Conservation (phyloP, 805 yeast species). For the Brettanomyces naardenensis region DNA sequence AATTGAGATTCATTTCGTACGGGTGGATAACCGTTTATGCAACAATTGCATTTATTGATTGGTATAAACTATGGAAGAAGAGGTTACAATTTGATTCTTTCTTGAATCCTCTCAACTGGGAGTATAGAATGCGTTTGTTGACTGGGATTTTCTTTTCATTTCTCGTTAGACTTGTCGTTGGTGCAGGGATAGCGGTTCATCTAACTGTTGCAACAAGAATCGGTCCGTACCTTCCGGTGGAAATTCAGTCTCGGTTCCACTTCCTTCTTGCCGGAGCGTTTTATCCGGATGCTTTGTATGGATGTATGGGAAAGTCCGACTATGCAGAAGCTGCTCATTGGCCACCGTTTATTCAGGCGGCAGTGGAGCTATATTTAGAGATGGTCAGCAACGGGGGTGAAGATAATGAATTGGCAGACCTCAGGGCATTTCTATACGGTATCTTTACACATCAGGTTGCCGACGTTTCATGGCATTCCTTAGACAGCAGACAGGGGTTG, state of each 20-base stretch:
- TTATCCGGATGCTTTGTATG: slow-evolving; percentile 63
- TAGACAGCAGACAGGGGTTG: slow-evolving; percentile 44
- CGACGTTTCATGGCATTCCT: slow-evolving; percentile 64
- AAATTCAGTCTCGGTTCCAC: slow-evolving; percentile 20
- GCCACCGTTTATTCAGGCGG: slow-evolving; percentile 53
- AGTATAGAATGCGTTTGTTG: no score
- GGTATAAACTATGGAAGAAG: no score
- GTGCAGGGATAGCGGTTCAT: slow-evolving; percentile 29
- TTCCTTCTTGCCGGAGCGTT: slow-evolving; percentile 53
- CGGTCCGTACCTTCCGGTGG: slow-evolving; percentile 25
- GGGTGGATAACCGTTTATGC: no score
- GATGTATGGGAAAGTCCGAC: slow-evolving; percentile 42
- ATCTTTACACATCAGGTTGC: slow-evolving; percentile 54
- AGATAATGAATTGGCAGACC: slow-evolving; percentile 13
- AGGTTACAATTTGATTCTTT: no score
- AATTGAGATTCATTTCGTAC: no score
- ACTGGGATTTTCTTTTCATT: no score
- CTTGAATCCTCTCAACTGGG: no score
- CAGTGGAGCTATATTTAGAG: slow-evolving; percentile 33
- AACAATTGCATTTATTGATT: no score
- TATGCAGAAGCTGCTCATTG: slow-evolving; percentile 61
- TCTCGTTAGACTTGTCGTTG: no score
- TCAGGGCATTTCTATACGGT: slow-evolving; percentile 53
- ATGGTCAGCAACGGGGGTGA: slow-evolving; percentile 22
- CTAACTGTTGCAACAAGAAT: slow-evolving; percentile 27